A percentile compares a stretch with the other conserved stretches of the same genome.
Evolutionary conservation across 345 rosid genomes (phyloP).

Genomic region (Anastatica hierochuntica): DNA sequence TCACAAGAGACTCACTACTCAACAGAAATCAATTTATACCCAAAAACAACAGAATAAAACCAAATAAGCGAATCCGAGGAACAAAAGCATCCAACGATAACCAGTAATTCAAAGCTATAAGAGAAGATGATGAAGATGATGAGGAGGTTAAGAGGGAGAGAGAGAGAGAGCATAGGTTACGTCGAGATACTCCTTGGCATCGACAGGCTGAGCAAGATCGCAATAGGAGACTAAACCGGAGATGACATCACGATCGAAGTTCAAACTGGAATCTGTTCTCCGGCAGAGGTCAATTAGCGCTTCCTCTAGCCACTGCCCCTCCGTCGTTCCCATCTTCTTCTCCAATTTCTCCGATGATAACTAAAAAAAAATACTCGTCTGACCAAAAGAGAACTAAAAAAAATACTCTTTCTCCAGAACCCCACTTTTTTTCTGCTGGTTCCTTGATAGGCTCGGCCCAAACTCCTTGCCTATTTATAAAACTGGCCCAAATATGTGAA

Average conservation of each 20-base stretch:
- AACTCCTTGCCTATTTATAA: no score
- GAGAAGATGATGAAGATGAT: not conserved
- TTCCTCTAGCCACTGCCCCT: slow-evolving; percentile 75
- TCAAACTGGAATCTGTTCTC: slow-evolving; percentile 51
- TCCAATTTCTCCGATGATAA: no score
- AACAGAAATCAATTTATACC: not conserved
- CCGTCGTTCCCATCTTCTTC: slow-evolving; percentile 44
- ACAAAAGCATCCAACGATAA: not conserved
- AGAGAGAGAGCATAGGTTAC: slow-evolving; percentile 38
- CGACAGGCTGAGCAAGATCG: slow-evolving; percentile 80
- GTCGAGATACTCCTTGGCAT: slow-evolving; percentile 91
- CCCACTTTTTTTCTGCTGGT: no score
- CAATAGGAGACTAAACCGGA: slow-evolving; percentile 90
- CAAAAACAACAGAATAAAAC: not conserved
- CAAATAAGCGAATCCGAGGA: not conserved
- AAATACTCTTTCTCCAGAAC: no score
- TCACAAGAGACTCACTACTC: not conserved
- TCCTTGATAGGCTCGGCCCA: no score
- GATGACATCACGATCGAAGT: slow-evolving; percentile 67
- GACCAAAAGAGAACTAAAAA: no score
- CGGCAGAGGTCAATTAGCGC: slow-evolving; percentile 62
- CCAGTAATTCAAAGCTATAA: not conserved
- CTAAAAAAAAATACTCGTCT: no score
- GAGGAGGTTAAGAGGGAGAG: not conserved
- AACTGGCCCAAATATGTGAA: no score